Evolutionary conservation across 345 rosid species (phyloP), one percentile per base, ranked within the genome.

Genomic region (Geranium rotundifolium): DNA sequence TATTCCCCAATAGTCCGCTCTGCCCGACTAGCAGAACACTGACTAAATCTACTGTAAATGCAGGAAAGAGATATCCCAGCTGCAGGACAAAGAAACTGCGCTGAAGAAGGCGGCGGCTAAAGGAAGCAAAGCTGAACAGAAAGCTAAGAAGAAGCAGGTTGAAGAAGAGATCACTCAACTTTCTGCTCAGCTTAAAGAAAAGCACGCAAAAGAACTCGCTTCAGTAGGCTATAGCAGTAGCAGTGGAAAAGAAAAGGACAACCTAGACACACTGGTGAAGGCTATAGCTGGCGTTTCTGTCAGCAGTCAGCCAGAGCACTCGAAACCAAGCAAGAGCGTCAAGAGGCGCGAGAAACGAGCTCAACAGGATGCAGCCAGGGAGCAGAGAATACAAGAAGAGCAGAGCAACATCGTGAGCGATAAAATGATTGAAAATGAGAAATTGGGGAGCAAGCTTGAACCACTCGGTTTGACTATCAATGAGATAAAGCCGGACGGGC

Each of bases 121-220:
- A 75, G 95, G 99, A 59, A 90, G 87, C 79, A 93, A 93, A 77
- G 96, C 97, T 30, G 97, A 93, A 69, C 99, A 86, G 77, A 93
- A 93, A 70, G 86, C 97, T 12, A 88, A 93, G 86, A 90, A 86
- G 89, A 93, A 90, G 85, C 90, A 82, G 69, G 92, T 88, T 19
- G 97, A 88, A 72, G 97, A 93, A 71, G 92, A 90, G 68, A 69
- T 93, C 13, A 76, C 87, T 0, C 81, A 59, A 65, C 96, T 83
- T 27, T 90, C 96, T 19, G 20, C 84, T 0, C 71, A 86, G 70
- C 89, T 93, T 15, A 85, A 83, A 77, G 85, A 82, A 63, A 90
- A 75, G 58, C 99, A 93, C 17, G 79, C 91, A 10, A 66, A 80
- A 73, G 92, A 90, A 68, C 91, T 90, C 57, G 80, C 91, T 71